Percentiles rank a stretch among this genome's conserved stretches.
Evolutionary conservation across 78 protist genomes (phyloP).

Genomic region (Dictyostelium firmibasis): DNA sequence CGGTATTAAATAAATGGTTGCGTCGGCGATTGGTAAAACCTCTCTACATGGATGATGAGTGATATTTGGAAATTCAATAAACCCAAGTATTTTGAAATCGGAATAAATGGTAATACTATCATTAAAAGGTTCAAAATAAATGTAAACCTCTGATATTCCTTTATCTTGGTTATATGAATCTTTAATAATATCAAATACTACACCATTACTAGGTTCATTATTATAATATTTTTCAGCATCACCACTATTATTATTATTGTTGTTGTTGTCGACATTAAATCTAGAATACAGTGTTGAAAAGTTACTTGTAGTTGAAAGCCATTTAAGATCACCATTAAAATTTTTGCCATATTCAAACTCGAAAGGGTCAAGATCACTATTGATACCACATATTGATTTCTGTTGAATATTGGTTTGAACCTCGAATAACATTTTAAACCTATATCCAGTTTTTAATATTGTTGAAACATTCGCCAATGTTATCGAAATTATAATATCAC

Average conservation of each 20-base stretch:
- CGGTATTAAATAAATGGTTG: conserved; percentile 6
- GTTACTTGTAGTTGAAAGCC: not conserved
- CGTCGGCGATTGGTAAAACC: not conserved
- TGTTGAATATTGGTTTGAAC: not conserved
- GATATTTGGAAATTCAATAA: not conserved
- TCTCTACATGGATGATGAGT: not conserved
- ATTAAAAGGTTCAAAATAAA: not conserved
- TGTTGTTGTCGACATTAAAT: not conserved
- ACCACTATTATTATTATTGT: not conserved
- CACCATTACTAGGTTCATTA: not conserved
- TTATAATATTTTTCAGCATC: too few relatives aligned
- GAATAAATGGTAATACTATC: not conserved
- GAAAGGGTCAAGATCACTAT: not conserved
- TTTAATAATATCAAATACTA: not conserved
- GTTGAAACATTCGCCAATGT: not conserved
- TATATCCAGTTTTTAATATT: not conserved
- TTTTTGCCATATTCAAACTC: conserved; percentile 2
- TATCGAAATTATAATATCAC: not conserved
- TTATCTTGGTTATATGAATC: not conserved
- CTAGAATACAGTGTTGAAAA: not conserved
- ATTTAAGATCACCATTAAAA: not conserved
- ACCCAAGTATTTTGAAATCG: not conserved
- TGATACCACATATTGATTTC: not conserved
- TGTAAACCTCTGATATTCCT: not conserved
- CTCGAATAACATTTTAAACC: not conserved